Evolutionary conservation across 2,329 filamentous ascomycete species (phyloP), one percentile per base, ranked within the genome.

Genomic region (Beauveria sp.): DNA sequence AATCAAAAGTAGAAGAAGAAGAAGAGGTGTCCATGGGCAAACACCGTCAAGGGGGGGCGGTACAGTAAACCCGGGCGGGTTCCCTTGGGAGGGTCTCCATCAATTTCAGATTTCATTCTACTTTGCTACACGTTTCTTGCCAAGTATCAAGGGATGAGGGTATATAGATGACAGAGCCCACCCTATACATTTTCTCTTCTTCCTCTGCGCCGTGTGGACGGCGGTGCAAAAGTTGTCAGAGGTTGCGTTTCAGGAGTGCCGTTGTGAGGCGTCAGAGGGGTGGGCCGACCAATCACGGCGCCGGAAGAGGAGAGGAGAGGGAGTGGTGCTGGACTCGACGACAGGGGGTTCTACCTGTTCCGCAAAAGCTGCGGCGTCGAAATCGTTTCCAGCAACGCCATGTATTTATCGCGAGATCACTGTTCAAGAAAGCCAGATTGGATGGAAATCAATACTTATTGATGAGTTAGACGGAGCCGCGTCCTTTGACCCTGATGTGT

Each of bases 21-120:
- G 66, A 20, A 22, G 66, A 67, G 62, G 62, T 65, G 55, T 3
- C 24, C 24, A 42, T 10, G 22, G 50, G 50, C 20, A 38, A 22
- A 16, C 9, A 34, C 30, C 16, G 18, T 38, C 22, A 22, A 20
- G 18, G 38, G 51, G n/a, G 18, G 26, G 30, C 5, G 16, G 4
- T 18, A 26, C 26, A 20, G 28, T 28, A 22, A 24, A 24, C 20
- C 12, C 46, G 4, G 12, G 30, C 50, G 28, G 49, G 28, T 34
- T 52, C 49, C 40, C 18, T 38, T 6, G n/a, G 42, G 42, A 26
- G 56, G 46, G 46, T 40, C 14, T 3, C 20, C 42, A 18, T 38
- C 22, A 34, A 43, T 43, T 51, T 58, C 56, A 50, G 56, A 45
- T 30, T 6, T 18, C 14, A 28, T 55, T 20, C n/a, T 51, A 28